phyloP scores from a whole-genome alignment of 2,329 filamentous ascomycete genomes.

The Keithomyces neogunnii region DNA sequence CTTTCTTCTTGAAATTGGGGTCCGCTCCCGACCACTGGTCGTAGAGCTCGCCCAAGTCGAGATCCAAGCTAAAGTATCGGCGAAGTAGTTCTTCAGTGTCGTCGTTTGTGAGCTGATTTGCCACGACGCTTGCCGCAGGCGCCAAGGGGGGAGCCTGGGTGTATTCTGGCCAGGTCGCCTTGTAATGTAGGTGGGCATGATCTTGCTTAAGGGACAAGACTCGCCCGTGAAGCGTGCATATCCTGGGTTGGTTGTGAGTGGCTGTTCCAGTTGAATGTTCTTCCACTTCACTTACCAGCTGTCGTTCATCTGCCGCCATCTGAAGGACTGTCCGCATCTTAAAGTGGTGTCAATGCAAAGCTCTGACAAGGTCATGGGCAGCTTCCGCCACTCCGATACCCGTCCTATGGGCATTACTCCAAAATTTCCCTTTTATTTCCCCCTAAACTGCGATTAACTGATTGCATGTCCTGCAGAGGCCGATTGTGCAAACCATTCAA shows the following conservation, averaged over 20 bases:
- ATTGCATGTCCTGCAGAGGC: not conserved
- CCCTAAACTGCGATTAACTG: not conserved
- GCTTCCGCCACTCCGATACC: conserved; percentile 74
- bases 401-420: conserved; percentile 30
- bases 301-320: conserved; percentile 80
- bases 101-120: conserved; percentile 33
- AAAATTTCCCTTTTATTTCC: too few relatives aligned
- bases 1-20: conserved; percentile 79
- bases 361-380: conserved; percentile 75
- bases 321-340: conserved; percentile 91
- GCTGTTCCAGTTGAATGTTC: not conserved
- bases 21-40: conserved; percentile 80
- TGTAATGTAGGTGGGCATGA: conserved; percentile 68
- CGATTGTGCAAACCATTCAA: not conserved
- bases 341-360: conserved; percentile 92
- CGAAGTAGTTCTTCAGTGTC: conserved; percentile 66
- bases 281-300: conserved; percentile 56
- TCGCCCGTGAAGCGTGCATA: conserved; percentile 76
- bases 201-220: conserved; percentile 84
- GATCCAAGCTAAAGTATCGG: conserved; percentile 78
- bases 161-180: conserved; percentile 50
- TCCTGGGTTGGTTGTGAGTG: conserved; percentile 35
- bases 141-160: conserved; percentile 8
- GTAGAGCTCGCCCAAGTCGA: conserved; percentile 72
- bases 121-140: conserved; percentile 3